Evolutionary conservation across 2,329 filamentous ascomycete species (phyloP).

Genomic region (Arthrinium phaeospermum): DNA sequence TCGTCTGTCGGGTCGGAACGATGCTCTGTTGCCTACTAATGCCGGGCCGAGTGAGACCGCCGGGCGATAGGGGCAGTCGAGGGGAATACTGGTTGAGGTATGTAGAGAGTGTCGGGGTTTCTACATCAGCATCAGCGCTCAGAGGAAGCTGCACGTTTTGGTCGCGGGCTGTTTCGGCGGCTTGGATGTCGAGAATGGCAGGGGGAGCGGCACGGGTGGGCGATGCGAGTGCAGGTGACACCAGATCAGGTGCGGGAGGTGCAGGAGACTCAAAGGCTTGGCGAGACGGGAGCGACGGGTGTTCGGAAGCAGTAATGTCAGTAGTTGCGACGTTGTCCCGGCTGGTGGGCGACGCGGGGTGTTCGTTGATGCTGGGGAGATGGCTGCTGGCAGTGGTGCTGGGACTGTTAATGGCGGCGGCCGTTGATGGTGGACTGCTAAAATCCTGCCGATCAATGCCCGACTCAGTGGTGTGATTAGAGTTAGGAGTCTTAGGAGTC

Average conservation of each 20-base stretch:
- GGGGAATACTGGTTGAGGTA: constrained; percentile 19
- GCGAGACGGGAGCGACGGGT: constrained; percentile 6
- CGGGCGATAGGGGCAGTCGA: constrained; percentile 24
- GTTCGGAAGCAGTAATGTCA: neutral
- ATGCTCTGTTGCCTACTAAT: constrained; percentile 51
- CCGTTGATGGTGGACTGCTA: constrained; percentile 27
- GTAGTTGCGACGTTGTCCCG: neutral
- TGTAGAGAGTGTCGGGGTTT: constrained; percentile 24
- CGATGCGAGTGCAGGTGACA: neutral
- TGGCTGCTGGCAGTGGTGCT: neutral
- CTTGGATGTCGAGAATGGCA: neutral
- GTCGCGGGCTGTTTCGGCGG: neutral
- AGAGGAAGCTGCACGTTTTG: constrained; percentile 15
- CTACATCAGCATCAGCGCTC: constrained; percentile 27
- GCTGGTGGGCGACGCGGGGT: constrained; percentile 28
- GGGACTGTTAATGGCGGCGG: constrained; percentile 17
- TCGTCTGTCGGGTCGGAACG: constrained; percentile 50
- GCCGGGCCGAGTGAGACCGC: constrained; percentile 34
- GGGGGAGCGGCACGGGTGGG: neutral
- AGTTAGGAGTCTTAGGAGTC: constrained; percentile 21
- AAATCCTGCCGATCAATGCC: constrained; percentile 44
- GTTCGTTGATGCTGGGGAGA: constrained; percentile 43
- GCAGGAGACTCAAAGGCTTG: constrained; percentile 4
- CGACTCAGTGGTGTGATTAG: constrained; percentile 28
- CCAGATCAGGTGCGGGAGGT: neutral